phyloP scores from a whole-genome alignment of 2,329 filamentous ascomycete genomes.

The Fusarium metavorans region DNA sequence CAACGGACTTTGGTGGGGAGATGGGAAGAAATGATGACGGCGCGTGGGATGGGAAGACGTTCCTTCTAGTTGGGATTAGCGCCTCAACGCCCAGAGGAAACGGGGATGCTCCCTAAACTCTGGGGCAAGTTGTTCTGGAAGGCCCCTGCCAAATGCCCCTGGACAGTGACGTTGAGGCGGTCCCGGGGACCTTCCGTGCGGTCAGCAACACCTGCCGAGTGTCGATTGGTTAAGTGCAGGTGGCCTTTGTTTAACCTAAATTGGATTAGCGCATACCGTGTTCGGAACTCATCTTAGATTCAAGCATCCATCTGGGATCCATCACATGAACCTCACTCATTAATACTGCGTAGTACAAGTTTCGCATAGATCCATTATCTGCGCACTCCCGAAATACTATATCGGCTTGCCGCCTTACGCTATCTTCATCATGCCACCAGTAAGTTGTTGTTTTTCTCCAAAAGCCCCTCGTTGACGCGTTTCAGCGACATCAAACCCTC shows the following conservation, averaged over 20 bases:
- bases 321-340: slow-evolving; percentile 11
- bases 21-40: slow-evolving; percentile 28
- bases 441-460: slow-evolving; percentile 59
- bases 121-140: slow-evolving; percentile 38
- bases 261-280: neutral
- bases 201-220: slow-evolving; percentile 36
- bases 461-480: slow-evolving; percentile 38
- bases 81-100: slow-evolving; percentile 39
- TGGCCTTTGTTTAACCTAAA: slow-evolving; percentile 1
- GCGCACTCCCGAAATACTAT: neutral
- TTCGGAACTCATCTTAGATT: slow-evolving; percentile 4
- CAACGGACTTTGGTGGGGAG: slow-evolving; percentile 28
- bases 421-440: slow-evolving; percentile 64
- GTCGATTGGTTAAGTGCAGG: slow-evolving; percentile 32
- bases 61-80: slow-evolving; percentile 42
- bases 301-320: slow-evolving; percentile 8
- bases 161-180: slow-evolving; percentile 42
- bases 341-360: neutral
- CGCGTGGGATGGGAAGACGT: slow-evolving; percentile 24
- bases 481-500: slow-evolving; percentile 68
- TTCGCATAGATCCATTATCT: neutral
- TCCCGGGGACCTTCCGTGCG: slow-evolving; percentile 1
- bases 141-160: slow-evolving; percentile 28
- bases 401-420: fast-evolving
- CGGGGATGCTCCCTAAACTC: slow-evolving; percentile 28